Base-by-base conservation (phyloP, 2,329 filamentous ascomycete species). In the Acephala macrosclerotiorum region DNA sequence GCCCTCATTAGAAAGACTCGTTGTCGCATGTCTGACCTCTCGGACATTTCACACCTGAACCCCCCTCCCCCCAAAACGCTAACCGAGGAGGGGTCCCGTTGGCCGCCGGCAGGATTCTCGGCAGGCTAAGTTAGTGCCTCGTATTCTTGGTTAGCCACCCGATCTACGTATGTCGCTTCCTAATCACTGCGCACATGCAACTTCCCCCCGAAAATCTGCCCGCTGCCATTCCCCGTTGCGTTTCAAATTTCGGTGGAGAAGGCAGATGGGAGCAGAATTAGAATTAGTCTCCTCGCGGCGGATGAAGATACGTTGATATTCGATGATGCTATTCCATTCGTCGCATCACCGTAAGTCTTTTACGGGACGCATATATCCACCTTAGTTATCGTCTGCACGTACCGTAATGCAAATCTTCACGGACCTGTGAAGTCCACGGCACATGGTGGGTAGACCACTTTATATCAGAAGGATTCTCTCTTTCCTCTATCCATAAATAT, bases 101-200 rank as follows among this genome's bases (percentile, higher is more conserved):
- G 47, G 47, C 47, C 47, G 47, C 47, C n/a, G 47, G 47, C 47
- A 51, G 47, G 47, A 51, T 51, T 51, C 47, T 51, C 47, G 47
- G 47, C 47, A 51, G 16, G 26, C 47, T 51, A 51, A 51, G 20
- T 51, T 51, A 51, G 47, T 51, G 47, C 47, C 47, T 51, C 47
- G 47, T 47, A 51, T 51, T 51, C 29, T 33, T 9, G 29, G 29
- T 33, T 33, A 33, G 29, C 29, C 29, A 33, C 29, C 29, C 9
- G 29, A 33, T 33, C 29, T 33, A 33, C 29, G 29, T 9, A 33
- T 33, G 29, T 33, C 29, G 29, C 29, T 33, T 33, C 29, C 29
- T 33, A 12, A 18, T 51, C 12, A 20, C 11, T 51, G 47, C 47
- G n/a, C 18, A 47, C 47, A 51, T 51, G 47, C 47, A 51, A n/a